Evolutionary conservation across 1,284 basidiomycete genomes (phyloP), one percentile per base, ranked within the genome.

Genomic region (Leucoagaricus sp.): DNA sequence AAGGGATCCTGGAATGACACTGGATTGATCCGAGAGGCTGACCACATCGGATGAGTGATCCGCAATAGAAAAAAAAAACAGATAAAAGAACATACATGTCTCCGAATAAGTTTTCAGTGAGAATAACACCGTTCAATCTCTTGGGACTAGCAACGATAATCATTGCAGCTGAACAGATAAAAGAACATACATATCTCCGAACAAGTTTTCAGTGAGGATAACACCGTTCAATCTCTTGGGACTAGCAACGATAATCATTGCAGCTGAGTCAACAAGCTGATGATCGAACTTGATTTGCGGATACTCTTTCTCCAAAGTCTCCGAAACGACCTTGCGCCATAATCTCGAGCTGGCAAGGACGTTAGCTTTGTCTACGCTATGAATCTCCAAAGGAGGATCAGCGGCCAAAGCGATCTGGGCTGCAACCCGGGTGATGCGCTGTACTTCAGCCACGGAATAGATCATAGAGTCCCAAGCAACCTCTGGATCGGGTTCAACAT

Each of bases 321-420:
- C 92, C 2, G 84, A 89, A 54, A 96, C 94, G 28, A 93, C 90
- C 70, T 89, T 94, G 58, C 97, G 81, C 97, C 97, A 99, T 47
- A 99, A 78, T 48, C 97, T 82, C 40, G 93, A 96, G 65, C 89
- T 94, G 38, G 97, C 97, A 51, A 99, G 85, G 28, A 99, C 97
- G 72, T 99, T 99, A 57, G 97, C 97, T 77, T 99, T 99, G 82
- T 99, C 97, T 72, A 99, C 84, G 2, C 94, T 96, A 73, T 95
- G 93, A 59, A 99, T 87, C 46, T 86, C 82, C 47, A 96, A 82
- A 17, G 96, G 94, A 3, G 97, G 97, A 69, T 91, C 82, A 13
- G 86, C 76, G 51, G 88, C 80, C 54, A 95, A 75, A 1, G 97
- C 96, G 62, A 99, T 92, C 74, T 94, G 90, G 34, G 93, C 95